Base-by-base conservation (phyloP, 1,139 yeast species). In the Suhomyces bokatorum region DNA sequence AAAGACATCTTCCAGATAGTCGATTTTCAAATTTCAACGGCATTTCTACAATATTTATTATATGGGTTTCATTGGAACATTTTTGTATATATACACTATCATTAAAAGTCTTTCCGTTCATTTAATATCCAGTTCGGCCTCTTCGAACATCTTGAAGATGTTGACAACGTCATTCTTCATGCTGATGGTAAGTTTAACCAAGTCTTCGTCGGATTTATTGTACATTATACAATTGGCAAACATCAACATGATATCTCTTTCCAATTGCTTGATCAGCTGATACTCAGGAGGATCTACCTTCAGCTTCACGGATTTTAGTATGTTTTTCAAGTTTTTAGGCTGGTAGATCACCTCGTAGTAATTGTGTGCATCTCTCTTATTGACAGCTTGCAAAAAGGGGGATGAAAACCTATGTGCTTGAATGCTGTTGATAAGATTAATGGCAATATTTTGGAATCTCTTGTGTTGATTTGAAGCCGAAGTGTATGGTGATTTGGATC, bases 161-260 rank as follows among this genome's bases (percentile, higher is more conserved):
- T 69, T 72, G 26, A 71, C 70, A 9, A 81, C 77, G 40, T 81
- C 87, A 34, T 70, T 65, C 63, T 76, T 78, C 93, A 87, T 86
- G 51, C 81, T 87, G 48, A 77, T 69, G 1, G 90, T 80, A 72
- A 87, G 77, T 35, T 67, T 65, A 24, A 79, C 80, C 55, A 85
- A 74, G 47, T 83, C 88, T 32, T 83, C 79, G 51, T 78, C 83
- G 52, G 80, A 76, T 49, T 80, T 78, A 61, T 87, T 87, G 63
- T 83, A 87, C 95, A 87, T 87, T 13, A 86, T 77, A 30, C 93
- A 87, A 62, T 87, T 87, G 42, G 93, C 87, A 67, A 85, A 85
- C 95, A 87, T 86, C 44, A 83, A 68, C 70, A 83, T 77, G 33
- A 87, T 69, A 50, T 85, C 88, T 45, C 86, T 70, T 55, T 87